Evolutionary conservation across 805 yeast species (phyloP).

Genomic region (Kodamaea sagamina): DNA sequence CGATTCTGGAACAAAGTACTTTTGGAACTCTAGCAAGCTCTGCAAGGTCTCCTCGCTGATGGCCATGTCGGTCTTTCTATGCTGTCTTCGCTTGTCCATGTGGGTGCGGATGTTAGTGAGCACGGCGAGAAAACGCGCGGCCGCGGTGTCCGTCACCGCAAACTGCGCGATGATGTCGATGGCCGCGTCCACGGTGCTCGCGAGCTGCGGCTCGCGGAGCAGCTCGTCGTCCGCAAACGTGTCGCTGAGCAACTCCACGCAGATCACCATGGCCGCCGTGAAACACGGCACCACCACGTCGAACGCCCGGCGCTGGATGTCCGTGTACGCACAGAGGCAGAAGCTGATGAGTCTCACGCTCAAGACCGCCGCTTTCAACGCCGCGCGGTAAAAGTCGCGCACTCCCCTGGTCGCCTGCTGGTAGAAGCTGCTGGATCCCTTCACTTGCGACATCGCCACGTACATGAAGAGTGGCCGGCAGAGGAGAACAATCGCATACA

Average conservation of each 20-base stretch:
- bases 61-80: background rate
- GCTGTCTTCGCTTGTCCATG: background rate
- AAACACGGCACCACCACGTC: constrained; percentile 19
- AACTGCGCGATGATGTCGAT: constrained; percentile 14
- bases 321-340: constrained; percentile 15
- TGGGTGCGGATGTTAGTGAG: background rate
- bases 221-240: constrained; percentile 2
- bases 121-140: background rate
- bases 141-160: constrained; percentile 15
- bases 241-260: constrained; percentile 12
- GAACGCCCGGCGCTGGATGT: constrained; percentile 15
- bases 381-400: constrained; percentile 18
- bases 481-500: constrained; percentile 11
- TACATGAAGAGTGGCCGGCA: constrained; percentile 12
- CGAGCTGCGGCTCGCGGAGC: constrained; percentile 11
- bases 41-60: constrained; percentile 4
- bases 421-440: too few relatives aligned
- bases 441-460: background rate
- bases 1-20: constrained; percentile 18
- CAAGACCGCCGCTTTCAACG: constrained; percentile 19
- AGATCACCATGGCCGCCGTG: constrained; percentile 15
- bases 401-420: constrained; percentile 10
- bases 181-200: constrained; percentile 14
- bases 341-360: constrained; percentile 19
- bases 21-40: constrained; percentile 21